Evolutionary conservation across 139 green algal genomes (phyloP).

Genomic region (Limnomonas spitsbergensis): DNA sequence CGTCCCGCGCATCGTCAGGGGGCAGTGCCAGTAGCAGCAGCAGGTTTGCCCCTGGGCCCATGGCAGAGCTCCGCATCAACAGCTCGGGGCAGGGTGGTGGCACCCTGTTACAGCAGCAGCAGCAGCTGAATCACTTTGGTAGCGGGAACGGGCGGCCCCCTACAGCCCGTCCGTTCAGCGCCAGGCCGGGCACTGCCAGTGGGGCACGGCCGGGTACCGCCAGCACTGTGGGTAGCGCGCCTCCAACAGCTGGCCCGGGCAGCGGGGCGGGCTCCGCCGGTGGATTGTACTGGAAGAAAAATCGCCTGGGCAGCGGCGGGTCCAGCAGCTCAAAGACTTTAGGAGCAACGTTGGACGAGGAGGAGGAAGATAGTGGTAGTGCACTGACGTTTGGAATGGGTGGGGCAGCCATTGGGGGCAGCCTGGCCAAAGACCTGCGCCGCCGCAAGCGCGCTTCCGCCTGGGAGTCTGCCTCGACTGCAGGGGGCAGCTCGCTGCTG

Average conservation of each 20-base stretch:
- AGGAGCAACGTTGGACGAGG: background rate
- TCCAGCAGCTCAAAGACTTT: background rate
- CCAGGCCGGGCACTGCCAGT: slow-evolving; percentile 1
- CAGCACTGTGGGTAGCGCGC: background rate
- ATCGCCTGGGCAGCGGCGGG: slow-evolving; percentile 18
- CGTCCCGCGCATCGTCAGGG: background rate
- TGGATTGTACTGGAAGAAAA: slow-evolving; percentile 46
- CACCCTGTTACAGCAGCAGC: background rate
- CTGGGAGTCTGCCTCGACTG: slow-evolving; percentile 3
- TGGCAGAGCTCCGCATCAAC: too few species aligned
- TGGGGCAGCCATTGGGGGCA: slow-evolving; percentile 28
- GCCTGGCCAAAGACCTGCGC: slow-evolving; percentile 36
- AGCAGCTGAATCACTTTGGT: background rate
- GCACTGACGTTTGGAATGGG: slow-evolving; percentile 5
- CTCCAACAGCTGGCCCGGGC: slow-evolving; percentile 5
- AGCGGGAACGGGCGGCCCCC: slow-evolving; percentile 8
- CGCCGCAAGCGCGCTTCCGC: slow-evolving; percentile 23
- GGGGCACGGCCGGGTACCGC: background rate
- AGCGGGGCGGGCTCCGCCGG: background rate
- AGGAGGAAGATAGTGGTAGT: slow-evolving; percentile 3
- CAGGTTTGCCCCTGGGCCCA: background rate
- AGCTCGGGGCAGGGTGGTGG: background rate
- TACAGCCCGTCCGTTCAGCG: slow-evolving; percentile 1
- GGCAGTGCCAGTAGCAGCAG: slow-evolving; percentile 9
- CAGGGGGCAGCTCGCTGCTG: background rate